Evolutionary conservation across 139 green algal genomes (phyloP).

Genomic region (Volvox reticuliferus): DNA sequence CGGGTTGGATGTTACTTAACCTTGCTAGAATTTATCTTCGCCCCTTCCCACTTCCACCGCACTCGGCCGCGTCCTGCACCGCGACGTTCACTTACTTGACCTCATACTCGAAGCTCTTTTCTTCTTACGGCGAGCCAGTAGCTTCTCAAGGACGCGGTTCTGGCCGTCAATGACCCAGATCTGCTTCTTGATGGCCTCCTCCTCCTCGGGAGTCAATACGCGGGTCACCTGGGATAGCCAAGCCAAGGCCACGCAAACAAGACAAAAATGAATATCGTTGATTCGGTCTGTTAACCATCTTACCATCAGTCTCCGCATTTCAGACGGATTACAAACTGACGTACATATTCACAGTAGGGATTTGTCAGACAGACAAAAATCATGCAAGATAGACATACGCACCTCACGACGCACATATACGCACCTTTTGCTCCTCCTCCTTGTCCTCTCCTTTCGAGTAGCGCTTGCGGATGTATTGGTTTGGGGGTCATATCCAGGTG

Average conservation of each 20-base stretch:
- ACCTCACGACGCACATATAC: neutral
- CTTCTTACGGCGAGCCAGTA: constrained; percentile 73
- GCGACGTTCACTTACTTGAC: constrained; percentile 26
- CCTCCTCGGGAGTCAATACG: constrained; percentile 45
- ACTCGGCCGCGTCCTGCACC: too few relatives aligned
- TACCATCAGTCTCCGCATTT: too few relatives aligned
- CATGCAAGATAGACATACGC: too few relatives aligned
- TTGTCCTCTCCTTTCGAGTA: constrained; percentile 85
- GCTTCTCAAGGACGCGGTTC: constrained; percentile 64
- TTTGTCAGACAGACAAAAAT: too few relatives aligned
- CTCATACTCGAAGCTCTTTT: constrained; percentile 78
- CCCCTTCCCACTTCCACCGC: too few relatives aligned
- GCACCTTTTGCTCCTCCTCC: constrained; percentile 60
- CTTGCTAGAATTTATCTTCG: too few relatives aligned
- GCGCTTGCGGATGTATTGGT: constrained; percentile 94
- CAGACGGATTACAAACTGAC: too few relatives aligned
- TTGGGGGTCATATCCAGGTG: constrained; percentile 90
- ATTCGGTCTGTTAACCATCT: too few relatives aligned
- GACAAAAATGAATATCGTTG: too few relatives aligned
- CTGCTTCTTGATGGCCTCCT: constrained; percentile 52
- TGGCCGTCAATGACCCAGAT: constrained; percentile 72
- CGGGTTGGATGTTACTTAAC: too few relatives aligned
- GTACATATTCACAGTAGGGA: too few relatives aligned
- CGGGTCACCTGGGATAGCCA: constrained; percentile 35
- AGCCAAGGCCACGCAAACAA: neutral